phyloP scores from a whole-genome alignment of 352 stramenopile species.

The Aphanomyces cochlioides region DNA sequence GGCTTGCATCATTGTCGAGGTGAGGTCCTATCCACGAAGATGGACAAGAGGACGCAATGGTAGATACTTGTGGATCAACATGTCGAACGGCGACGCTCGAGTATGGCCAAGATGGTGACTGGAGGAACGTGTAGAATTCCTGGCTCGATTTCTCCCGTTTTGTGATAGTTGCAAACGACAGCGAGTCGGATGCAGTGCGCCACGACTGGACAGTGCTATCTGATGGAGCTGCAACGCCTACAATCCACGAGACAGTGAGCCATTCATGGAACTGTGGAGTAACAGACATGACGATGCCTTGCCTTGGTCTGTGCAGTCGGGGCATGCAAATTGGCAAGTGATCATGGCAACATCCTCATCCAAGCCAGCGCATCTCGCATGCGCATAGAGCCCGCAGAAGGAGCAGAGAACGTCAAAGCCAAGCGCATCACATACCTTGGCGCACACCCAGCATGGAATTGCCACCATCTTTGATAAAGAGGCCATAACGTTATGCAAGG shows the following conservation, averaged over 20 bases:
- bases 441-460: slow-evolving; percentile 1
- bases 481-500: background rate
- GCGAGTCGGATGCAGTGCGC: too few species aligned
- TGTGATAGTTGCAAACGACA: slow-evolving; percentile 45
- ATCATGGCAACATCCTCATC: slow-evolving; percentile 53
- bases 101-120: slow-evolving; percentile 16
- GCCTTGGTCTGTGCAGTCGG: slow-evolving; percentile 41
- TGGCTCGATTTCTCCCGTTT: slow-evolving; percentile 38
- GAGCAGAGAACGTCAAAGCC: slow-evolving; percentile 7
- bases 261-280: background rate
- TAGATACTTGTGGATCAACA: background rate
- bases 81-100: background rate
- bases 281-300: slow-evolving; percentile 32
- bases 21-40: background rate
- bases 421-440: background rate
- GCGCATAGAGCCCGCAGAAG: slow-evolving; percentile 49
- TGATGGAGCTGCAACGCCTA: background rate
- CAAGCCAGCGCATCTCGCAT: slow-evolving; percentile 50
- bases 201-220: background rate
- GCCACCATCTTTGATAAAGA: background rate
- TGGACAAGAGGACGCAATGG: background rate
- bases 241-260: background rate
- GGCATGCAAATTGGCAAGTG: slow-evolving; percentile 58
- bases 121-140: slow-evolving; percentile 2
- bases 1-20: slow-evolving; percentile 7